Conservation (phyloP, 2,329 filamentous ascomycete species). For the Pseudogymnoascus sp. region DNA sequence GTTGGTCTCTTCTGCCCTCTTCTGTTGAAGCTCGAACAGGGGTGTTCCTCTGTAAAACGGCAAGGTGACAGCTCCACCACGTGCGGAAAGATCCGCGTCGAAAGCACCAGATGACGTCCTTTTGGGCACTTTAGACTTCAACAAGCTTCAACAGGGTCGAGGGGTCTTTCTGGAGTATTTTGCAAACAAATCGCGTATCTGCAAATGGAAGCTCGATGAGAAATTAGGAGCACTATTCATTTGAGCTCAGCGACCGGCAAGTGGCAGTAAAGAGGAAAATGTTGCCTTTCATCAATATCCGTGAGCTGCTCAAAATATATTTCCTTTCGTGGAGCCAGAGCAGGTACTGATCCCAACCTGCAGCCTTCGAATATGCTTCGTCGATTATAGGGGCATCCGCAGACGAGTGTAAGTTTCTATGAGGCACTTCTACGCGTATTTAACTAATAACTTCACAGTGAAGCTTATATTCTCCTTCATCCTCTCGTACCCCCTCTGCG, state of each 20-base stretch:
- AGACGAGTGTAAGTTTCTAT: constrained; percentile 50
- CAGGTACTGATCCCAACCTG: constrained; percentile 22
- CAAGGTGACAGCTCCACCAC: constrained; percentile 8
- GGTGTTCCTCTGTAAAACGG: constrained; percentile 5
- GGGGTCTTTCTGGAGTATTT: neutral
- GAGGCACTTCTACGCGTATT: neutral
- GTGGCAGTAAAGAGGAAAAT: constrained; percentile 31
- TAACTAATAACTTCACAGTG: constrained; percentile 47
- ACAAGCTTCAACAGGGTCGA: neutral
- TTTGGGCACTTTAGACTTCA: constrained; percentile 1
- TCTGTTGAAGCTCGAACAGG: neutral
- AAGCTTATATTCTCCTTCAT: constrained; percentile 90
- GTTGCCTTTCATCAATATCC: constrained; percentile 57
- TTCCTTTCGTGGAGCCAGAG: constrained; percentile 11
- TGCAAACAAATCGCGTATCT: neutral
- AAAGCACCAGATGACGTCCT: constrained; percentile 1
- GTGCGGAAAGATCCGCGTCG: constrained; percentile 7
- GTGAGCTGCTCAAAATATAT: constrained; percentile 34
- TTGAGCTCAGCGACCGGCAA: neutral
- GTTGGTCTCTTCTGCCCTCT: neutral
- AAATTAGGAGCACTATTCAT: neutral
- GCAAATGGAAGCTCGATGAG: constrained; percentile 5
- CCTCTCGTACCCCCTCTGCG: constrained; percentile 86
- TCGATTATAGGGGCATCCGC: constrained; percentile 52
- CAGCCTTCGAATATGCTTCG: constrained; percentile 56